These are phyloP conservation scores for Paramecium bursaria DNA, from an alignment of 73 alveolate genomes.

Conservation along the genomic window DNA sequence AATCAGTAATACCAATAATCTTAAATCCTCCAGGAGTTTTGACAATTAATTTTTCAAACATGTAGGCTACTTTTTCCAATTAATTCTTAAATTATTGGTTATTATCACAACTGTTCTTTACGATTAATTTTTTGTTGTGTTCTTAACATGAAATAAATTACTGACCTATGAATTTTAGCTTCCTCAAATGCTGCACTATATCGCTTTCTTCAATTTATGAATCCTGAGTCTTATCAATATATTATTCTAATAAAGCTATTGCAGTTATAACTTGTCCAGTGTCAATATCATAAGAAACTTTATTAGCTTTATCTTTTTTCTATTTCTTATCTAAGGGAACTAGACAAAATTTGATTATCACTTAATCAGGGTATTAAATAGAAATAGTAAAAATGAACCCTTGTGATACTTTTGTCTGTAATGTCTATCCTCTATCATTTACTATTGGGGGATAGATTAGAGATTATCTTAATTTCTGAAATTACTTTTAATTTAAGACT, in stretches of 20 bases:
- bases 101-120: neutral
- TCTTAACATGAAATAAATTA: conserved; percentile 2
- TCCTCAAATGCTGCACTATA: neutral
- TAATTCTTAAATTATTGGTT: neutral
- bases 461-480: conserved; percentile 1
- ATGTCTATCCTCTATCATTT: neutral
- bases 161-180: neutral
- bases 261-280: neutral
- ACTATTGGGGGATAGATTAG: neutral
- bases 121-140: conserved; percentile 1
- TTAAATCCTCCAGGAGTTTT: neutral
- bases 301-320: neutral
- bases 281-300: conserved; percentile 15
- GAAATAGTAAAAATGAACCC: conserved; percentile 18
- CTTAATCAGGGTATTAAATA: conserved; percentile 4
- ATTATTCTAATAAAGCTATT: conserved; percentile 22
- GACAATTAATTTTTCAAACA: neutral
- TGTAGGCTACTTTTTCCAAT: neutral
- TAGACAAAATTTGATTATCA: neutral
- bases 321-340: too few species aligned
- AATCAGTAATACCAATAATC: conserved; percentile 15
- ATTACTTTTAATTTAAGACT: neutral
- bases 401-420: neutral
- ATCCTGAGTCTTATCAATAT: neutral
- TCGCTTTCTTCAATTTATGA: conserved; percentile 19